Percentiles rank a stretch among this genome's conserved stretches.
Evolutionary conservation across 177 flowering plant genomes (phyloP).

Genomic region (Vitis hybrid): DNA sequence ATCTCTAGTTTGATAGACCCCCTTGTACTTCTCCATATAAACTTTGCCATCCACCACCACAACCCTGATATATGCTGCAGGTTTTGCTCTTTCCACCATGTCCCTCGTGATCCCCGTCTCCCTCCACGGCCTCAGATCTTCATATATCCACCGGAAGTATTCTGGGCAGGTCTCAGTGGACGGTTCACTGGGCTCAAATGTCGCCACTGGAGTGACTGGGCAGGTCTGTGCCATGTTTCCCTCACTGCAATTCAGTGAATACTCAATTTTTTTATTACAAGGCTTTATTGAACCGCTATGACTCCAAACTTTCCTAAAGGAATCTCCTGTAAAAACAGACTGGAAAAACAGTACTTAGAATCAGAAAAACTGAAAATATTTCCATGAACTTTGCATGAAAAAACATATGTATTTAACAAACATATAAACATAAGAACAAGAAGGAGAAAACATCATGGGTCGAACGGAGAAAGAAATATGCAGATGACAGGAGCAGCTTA

Average conservation of each 20-base stretch:
- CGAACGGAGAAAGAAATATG: not conserved
- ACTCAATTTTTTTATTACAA: not conserved
- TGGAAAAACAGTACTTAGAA: not conserved
- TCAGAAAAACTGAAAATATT: not conserved
- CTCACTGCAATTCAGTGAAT: slow-evolving; percentile 9
- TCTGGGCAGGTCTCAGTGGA: slow-evolving; percentile 11
- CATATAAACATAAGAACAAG: not conserved
- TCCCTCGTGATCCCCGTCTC: slow-evolving; percentile 18
- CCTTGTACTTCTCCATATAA: slow-evolving; percentile 11
- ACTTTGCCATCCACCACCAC: slow-evolving; percentile 13
- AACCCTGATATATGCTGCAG: slow-evolving; percentile 12
- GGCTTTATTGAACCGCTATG: not conserved
- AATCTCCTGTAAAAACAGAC: not conserved
- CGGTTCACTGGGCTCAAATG: not conserved
- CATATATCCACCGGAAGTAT: slow-evolving; percentile 22
- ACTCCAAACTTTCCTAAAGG: not conserved
- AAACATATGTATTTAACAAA: no score
- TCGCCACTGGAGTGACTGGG: not conserved
- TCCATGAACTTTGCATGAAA: not conserved
- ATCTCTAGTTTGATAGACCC: slow-evolving; percentile 17
- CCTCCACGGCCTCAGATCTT: slow-evolving; percentile 25
- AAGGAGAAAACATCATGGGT: no score
- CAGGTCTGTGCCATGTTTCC: slow-evolving; percentile 7
- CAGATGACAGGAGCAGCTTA: not conserved
- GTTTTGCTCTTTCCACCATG: slow-evolving; percentile 17